Conservation (phyloP, 768 basidiomycete genomes). For the Mycena polygramma region DNA sequence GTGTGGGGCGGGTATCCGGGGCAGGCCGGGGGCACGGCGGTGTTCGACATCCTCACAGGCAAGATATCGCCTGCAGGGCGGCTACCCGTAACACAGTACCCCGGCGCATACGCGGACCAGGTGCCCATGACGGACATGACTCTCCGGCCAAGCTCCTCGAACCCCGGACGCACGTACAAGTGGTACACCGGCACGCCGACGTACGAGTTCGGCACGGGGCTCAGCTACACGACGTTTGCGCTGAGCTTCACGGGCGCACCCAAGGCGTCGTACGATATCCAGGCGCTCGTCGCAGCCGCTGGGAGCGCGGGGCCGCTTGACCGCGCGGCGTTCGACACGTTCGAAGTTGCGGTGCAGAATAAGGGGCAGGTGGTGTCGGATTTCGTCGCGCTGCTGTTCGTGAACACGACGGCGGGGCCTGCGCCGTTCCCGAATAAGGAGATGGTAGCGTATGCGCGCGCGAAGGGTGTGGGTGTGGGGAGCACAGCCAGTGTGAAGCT, state of each 20-base stretch:
- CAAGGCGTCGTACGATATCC: constrained; percentile 54
- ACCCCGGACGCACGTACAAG: constrained; percentile 69
- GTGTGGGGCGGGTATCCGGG: constrained; percentile 71
- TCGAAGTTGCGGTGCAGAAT: constrained; percentile 64
- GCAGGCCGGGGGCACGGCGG: constrained; percentile 65
- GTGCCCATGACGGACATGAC: constrained; percentile 72
- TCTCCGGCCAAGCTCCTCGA: constrained; percentile 60
- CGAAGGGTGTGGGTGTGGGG: constrained; percentile 47
- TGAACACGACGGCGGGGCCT: constrained; percentile 62
- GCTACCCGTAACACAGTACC: constrained; percentile 67
- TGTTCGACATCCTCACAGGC: constrained; percentile 66
- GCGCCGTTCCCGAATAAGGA: constrained; percentile 64
- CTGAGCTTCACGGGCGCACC: constrained; percentile 56
- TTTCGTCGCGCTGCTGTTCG: constrained; percentile 68
- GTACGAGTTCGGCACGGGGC: constrained; percentile 66
- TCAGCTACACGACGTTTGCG: constrained; percentile 67
- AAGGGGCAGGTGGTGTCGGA: constrained; percentile 64
- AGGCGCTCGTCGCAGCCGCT: constrained; percentile 48
- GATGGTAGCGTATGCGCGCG: constrained; percentile 63
- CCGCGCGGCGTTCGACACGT: constrained; percentile 60
- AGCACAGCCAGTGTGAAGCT: constrained; percentile 35
- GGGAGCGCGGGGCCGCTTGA: constrained; percentile 47
- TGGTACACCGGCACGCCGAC: constrained; percentile 68
- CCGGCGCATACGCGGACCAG: constrained; percentile 58
- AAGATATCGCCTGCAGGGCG: constrained; percentile 67